These are phyloP conservation scores for Cyclocybe aegerita DNA, from an alignment of 768 basidiomycete genomes.

Conservation along the genomic window DNA sequence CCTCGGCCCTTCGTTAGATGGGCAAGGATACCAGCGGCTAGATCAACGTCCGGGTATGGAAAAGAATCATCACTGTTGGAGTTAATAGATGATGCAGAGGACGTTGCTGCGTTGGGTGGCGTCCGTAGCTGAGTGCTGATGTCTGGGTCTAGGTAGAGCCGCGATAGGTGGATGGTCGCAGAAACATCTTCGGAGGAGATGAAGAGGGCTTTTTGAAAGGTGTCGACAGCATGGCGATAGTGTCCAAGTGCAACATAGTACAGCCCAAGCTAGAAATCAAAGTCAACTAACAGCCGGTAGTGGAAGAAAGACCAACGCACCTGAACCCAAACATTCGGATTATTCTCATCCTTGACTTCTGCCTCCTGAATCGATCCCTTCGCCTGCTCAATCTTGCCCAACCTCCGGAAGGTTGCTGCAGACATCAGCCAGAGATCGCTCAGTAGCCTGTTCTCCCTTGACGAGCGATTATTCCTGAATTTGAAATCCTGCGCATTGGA, in stretches of 20 bases:
- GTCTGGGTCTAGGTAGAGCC: constrained; percentile 59
- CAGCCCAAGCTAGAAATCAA: constrained; percentile 60
- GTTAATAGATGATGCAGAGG: constrained; percentile 14
- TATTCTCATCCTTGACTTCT: constrained; percentile 82
- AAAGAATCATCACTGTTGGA: not conserved
- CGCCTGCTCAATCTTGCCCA: constrained; percentile 88
- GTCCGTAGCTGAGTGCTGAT: constrained; percentile 2
- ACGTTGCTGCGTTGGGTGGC: constrained; percentile 4
- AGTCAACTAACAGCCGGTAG: not conserved
- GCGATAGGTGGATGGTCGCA: constrained; percentile 76
- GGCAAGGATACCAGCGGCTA: constrained; percentile 79
- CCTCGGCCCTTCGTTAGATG: constrained; percentile 76
- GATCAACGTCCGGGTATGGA: constrained; percentile 54
- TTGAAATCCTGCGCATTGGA: constrained; percentile 33
- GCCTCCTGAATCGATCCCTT: constrained; percentile 94
- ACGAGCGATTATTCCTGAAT: constrained; percentile 37
- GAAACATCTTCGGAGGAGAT: constrained; percentile 78
- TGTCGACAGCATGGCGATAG: constrained; percentile 63
- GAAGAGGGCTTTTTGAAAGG: constrained; percentile 88
- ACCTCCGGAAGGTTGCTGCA: constrained; percentile 88
- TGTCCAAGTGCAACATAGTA: constrained; percentile 65
- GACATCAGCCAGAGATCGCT: constrained; percentile 93
- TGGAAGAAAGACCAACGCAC: constrained; percentile 38
- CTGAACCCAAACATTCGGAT: constrained; percentile 94
- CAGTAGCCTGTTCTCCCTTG: constrained; percentile 66